Base-by-base conservation (phyloP, 1,139 yeast species). In the Kodamaea anthophila region DNA sequence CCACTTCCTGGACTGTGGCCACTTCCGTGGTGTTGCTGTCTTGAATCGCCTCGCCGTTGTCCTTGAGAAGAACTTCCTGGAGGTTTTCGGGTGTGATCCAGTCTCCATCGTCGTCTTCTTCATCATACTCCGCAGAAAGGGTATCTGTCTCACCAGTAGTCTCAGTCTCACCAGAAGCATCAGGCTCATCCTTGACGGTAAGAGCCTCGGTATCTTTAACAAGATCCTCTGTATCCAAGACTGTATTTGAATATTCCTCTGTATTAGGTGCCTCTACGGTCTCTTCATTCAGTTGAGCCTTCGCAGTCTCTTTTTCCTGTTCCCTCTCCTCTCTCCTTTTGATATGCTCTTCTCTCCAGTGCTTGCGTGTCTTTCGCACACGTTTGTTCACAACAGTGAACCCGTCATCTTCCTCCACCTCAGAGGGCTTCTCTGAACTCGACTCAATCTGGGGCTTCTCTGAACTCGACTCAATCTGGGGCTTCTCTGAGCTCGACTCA, bases 1-100 rank as follows among this genome's bases (percentile, higher is more conserved):
- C 98, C 14, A 81, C 93, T 39, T 77, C 74, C 12, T 51, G 49
- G 4, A 60, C 47, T 9, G 38, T 36, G n/a, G 21, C 30, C 2
- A 29, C 9, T 10, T 40, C 35, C 10, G 35, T 34, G 5, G 35
- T 31, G 32, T 37, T 42, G 11, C 56, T 51, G 30, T 61, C 76
- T 38, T 47, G 53, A 11, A 56, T 48, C 9, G 53, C 53, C 43
- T 67, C 75, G 23, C 64, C 75, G 34, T 68, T 68, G 41, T 83
- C 88, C 49, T 78, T 79, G 27, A 76, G 54, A 50, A 84, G 65
- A 32, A 75, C 77, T 43, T 80, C 85, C 26, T 72, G 66, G 24
- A 91, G 56, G 46, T 87, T 88, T 5, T 84, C 95, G 5, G 91
- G 82, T 0, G 96, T 86, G 45, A 91, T 93, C 98, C 98, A 91